A percentile compares a stretch with the other conserved stretches of the same genome.
Conservation (phyloP, 116 monocot species). For the Iris pallida region DNA sequence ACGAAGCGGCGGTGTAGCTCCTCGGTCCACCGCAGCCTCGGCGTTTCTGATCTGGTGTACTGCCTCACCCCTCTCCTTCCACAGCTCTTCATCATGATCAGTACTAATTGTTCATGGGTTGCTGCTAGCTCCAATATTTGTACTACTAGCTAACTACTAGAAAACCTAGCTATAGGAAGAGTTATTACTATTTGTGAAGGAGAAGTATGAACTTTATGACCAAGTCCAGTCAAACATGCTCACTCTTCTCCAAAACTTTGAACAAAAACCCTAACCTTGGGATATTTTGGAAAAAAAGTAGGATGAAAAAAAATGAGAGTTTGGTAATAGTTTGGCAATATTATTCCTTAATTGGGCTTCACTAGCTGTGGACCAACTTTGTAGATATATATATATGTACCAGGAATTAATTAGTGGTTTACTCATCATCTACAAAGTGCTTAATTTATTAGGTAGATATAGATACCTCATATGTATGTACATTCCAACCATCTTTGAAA, state of each 20-base stretch:
- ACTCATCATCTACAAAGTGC: no score
- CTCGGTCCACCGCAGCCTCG: slow-evolving; percentile 79
- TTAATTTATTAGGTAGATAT: no score
- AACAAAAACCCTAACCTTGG: slow-evolving; percentile 8
- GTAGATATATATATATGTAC: no score
- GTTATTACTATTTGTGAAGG: slow-evolving; percentile 9
- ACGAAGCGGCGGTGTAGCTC: slow-evolving; percentile 69
- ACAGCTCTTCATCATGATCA: background rate
- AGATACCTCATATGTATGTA: no score
- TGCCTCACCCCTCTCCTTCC: slow-evolving; percentile 43
- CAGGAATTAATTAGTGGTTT: no score
- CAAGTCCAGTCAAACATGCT: slow-evolving; percentile 1
- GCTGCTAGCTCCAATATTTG: no score
- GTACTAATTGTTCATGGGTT: no score
- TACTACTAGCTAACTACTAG: slow-evolving; percentile 4
- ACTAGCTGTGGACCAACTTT: no score
- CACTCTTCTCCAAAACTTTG: slow-evolving; percentile 8
- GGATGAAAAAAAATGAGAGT: no score
- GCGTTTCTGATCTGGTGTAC: slow-evolving; percentile 67
- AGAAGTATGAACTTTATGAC: slow-evolving; percentile 2
- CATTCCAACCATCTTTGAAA: no score
- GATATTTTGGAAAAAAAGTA: background rate
- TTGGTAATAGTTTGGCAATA: no score
- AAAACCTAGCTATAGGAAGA: slow-evolving; percentile 1
- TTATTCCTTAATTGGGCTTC: no score